Evolutionary conservation across 768 basidiomycete genomes (phyloP).

Genomic region (Pisolithus orientalis): DNA sequence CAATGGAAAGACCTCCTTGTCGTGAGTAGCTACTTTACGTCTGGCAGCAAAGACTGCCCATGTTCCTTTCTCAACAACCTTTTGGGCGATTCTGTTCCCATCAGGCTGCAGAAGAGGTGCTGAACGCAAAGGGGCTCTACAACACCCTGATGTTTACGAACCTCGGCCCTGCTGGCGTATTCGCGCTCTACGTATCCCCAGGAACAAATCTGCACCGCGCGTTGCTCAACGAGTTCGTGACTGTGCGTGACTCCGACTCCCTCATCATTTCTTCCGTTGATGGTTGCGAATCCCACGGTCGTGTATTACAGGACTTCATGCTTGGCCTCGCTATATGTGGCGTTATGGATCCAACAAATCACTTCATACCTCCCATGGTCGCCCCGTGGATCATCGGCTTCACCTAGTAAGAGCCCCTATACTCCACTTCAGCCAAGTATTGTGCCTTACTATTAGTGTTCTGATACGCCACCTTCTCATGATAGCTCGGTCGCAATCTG

Average conservation of each 20-base stretch:
- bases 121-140: conserved; percentile 23
- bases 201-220: conserved; percentile 25
- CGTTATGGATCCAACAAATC: conserved; percentile 51
- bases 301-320: conserved; percentile 34
- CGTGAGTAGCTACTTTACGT: conserved; percentile 26
- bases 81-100: conserved; percentile 13
- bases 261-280: neutral
- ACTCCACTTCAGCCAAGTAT: neutral
- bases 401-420: conserved; percentile 44
- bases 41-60: neutral
- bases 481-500: conserved; percentile 52
- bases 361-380: conserved; percentile 45
- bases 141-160: conserved; percentile 29
- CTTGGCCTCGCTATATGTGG: conserved; percentile 42
- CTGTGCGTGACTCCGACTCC: conserved; percentile 19
- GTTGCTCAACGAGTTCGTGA: conserved; percentile 36
- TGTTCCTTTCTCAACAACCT: conserved; percentile 21
- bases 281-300: neutral
- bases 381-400: conserved; percentile 50
- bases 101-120: conserved; percentile 24
- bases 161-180: conserved; percentile 32
- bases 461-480: conserved; percentile 1
- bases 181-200: conserved; percentile 31
- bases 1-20: conserved; percentile 53
- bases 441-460: neutral